phyloP scores from a whole-genome alignment of 805 yeast species.

The Hanseniaspora mollemarum region DNA sequence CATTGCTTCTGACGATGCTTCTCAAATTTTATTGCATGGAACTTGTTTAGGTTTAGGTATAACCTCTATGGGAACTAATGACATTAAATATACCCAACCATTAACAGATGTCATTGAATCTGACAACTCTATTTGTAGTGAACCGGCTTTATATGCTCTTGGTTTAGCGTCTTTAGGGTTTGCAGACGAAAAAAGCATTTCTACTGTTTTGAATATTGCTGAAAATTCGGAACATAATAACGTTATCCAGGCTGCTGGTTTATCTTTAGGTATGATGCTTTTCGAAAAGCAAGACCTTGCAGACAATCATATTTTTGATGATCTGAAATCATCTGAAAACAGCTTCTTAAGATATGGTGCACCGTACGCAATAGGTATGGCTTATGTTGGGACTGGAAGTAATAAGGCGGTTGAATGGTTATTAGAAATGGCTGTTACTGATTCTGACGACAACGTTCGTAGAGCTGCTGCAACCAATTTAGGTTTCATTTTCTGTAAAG shows the following conservation, averaged over 20 bases:
- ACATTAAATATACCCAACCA: conserved; percentile 63
- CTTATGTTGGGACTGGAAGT: conserved; percentile 93
- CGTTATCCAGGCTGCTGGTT: conserved; percentile 82
- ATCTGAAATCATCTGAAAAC: conserved; percentile 61
- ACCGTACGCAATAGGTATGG: conserved; percentile 84
- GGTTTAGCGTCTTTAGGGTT: conserved; percentile 93
- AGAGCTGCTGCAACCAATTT: conserved; percentile 87
- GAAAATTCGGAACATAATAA: conserved; percentile 93
- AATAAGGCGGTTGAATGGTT: conserved; percentile 75
- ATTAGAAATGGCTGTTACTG: conserved; percentile 89
- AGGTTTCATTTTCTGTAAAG: conserved; percentile 83
- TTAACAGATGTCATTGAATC: conserved; percentile 72
- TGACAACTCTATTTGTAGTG: conserved; percentile 89
- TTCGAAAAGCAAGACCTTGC: conserved; percentile 80
- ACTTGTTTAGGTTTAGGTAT: conserved; percentile 92
- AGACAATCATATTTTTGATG: conserved; percentile 48
- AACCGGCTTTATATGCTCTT: conserved; percentile 93
- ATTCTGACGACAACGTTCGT: conserved; percentile 90
- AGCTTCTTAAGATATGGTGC: conserved; percentile 90
- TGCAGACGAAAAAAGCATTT: conserved; percentile 52
- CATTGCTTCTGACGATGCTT: conserved; percentile 50
- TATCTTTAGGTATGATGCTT: conserved; percentile 76
- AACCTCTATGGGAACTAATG: conserved; percentile 88
- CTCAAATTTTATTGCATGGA: conserved; percentile 84
- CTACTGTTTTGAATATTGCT: conserved; percentile 82